Evolutionary conservation across 371 early-diverging fungal species (phyloP).

Genomic region (Mucor velutinosus): DNA sequence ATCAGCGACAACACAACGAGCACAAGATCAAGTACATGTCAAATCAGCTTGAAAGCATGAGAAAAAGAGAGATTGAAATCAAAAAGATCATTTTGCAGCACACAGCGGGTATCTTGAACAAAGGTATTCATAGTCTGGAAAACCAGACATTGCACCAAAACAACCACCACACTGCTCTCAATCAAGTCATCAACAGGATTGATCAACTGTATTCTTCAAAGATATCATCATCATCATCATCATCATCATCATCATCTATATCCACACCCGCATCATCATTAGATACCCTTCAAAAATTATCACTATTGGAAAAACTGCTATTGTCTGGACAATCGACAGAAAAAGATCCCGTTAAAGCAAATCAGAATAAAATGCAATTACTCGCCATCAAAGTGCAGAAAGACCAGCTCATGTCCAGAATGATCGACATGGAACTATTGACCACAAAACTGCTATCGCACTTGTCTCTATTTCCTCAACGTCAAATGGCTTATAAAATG

Average conservation of each 20-base stretch:
- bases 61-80: constrained; percentile 58
- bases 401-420: constrained; percentile 6
- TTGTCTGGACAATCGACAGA: neutral
- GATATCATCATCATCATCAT: neutral
- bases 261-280: neutral
- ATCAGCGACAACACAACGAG: constrained; percentile 43
- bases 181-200: constrained; percentile 3
- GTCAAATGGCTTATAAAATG: constrained; percentile 20
- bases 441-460: constrained; percentile 25
- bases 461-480: constrained; percentile 15
- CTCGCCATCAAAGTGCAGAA: constrained; percentile 19
- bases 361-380: constrained; percentile 14
- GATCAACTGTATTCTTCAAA: neutral
- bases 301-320: constrained; percentile 9
- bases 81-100: constrained; percentile 70
- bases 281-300: constrained; percentile 4
- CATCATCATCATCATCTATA: neutral
- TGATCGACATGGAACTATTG: constrained; percentile 34
- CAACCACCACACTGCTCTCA: neutral
- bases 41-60: constrained; percentile 62
- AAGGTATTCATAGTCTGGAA: constrained; percentile 37
- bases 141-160: neutral
- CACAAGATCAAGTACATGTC: constrained; percentile 68
- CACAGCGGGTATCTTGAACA: constrained; percentile 60
- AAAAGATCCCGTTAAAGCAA: neutral